Evolutionary conservation across 2,329 filamentous ascomycete species (phyloP).

Genomic region (Trichoderma hamatum): DNA sequence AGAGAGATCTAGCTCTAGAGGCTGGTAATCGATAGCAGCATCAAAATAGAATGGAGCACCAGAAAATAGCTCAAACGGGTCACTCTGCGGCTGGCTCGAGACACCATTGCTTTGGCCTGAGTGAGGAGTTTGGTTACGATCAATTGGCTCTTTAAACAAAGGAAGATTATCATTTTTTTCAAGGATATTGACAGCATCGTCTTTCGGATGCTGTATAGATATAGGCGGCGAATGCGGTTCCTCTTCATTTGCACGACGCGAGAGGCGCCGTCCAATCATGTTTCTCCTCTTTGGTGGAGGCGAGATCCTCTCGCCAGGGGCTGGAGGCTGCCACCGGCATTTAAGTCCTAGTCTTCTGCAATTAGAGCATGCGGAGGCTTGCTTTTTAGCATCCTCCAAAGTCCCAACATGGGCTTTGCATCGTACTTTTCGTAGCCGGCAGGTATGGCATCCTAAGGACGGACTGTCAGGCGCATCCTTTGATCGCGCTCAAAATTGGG

Average conservation of each 20-base stretch:
- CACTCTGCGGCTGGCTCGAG: background rate
- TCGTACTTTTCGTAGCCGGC: background rate
- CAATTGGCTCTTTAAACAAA: background rate
- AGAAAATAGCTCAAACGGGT: background rate
- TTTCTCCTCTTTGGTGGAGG: background rate
- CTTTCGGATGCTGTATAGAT: background rate
- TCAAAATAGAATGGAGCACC: background rate
- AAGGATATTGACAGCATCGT: background rate
- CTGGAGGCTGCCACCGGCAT: background rate
- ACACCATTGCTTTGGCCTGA: background rate
- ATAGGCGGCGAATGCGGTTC: background rate
- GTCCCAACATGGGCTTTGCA: background rate
- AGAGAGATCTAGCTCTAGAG: background rate
- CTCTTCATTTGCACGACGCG: background rate
- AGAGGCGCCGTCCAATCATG: background rate
- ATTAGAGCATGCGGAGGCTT: background rate
- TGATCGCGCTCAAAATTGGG: background rate
- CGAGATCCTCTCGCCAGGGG: background rate
- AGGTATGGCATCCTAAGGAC: background rate
- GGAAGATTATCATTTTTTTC: background rate
- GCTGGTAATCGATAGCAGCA: background rate
- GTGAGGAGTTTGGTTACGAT: background rate
- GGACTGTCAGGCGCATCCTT: background rate
- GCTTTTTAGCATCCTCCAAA: background rate
- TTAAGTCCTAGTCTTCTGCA: background rate